Evolutionary conservation across 192 early-diverging fungal genomes (phyloP).

Genomic region (Coemansia sp.): DNA sequence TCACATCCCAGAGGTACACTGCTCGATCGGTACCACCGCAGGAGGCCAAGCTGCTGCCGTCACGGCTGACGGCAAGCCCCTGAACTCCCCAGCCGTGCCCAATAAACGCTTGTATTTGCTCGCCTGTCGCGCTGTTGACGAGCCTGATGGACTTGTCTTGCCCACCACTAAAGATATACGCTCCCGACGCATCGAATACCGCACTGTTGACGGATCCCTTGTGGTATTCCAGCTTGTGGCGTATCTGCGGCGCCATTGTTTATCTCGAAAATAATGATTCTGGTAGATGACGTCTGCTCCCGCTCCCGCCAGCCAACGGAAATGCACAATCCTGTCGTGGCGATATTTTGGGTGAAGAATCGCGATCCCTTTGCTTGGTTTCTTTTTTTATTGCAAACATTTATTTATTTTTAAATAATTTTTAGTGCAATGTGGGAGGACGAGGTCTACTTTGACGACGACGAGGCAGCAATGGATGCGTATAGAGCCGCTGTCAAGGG

Average conservation of each 20-base stretch:
- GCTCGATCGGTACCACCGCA: constrained; percentile 73
- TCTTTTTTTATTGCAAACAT: not conserved
- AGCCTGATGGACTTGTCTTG: constrained; percentile 69
- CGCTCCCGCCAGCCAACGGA: too few species aligned
- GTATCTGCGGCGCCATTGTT: constrained; percentile 16
- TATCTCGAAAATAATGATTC: not conserved
- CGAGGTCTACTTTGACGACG: constrained; percentile 46
- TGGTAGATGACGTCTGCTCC: not conserved
- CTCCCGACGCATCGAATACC: constrained; percentile 66
- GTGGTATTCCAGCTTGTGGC: constrained; percentile 58
- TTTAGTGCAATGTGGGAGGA: constrained; percentile 38
- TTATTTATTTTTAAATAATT: not conserved
- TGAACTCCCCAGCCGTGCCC: constrained; percentile 85
- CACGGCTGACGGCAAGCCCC: constrained; percentile 36
- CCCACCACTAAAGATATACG: constrained; percentile 81
- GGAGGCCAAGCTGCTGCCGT: constrained; percentile 69
- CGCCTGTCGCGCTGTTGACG: constrained; percentile 66
- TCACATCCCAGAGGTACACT: constrained; percentile 87
- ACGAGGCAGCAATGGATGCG: constrained; percentile 49
- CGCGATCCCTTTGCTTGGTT: not conserved
- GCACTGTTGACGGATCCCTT: constrained; percentile 66
- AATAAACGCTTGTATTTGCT: constrained; percentile 71
- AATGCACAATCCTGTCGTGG: too few species aligned
- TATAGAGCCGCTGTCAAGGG: constrained; percentile 25
- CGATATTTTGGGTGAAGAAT: too few species aligned